phyloP scores from a whole-genome alignment of 2,329 filamentous ascomycete species.

The Colletotrichum simmondsii region DNA sequence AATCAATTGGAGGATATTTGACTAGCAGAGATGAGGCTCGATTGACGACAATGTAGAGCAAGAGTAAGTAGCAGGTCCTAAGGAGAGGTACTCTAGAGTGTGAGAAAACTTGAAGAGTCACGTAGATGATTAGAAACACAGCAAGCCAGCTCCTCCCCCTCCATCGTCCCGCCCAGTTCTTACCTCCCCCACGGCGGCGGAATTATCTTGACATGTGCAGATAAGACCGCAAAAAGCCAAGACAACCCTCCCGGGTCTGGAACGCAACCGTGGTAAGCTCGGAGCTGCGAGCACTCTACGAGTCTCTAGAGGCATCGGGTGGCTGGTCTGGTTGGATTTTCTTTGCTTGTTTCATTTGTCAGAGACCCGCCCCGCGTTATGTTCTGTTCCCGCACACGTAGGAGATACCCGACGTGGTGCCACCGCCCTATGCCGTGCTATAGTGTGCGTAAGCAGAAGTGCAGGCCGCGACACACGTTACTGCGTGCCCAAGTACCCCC shows the following conservation, averaged over 20 bases:
- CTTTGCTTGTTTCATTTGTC: background rate
- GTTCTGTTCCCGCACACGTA: slow-evolving; percentile 7
- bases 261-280: background rate
- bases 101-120: background rate
- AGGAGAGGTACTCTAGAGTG: background rate
- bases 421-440: slow-evolving; percentile 1
- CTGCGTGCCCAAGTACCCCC: background rate
- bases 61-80: no score
- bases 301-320: background rate
- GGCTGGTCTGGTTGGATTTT: background rate
- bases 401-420: slow-evolving; percentile 25
- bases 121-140: background rate
- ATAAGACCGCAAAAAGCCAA: slow-evolving; percentile 8
- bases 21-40: background rate
- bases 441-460: background rate
- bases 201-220: slow-evolving; percentile 10
- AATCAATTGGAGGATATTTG: background rate
- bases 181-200: background rate
- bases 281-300: slow-evolving; percentile 5
- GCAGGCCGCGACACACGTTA: background rate
- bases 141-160: background rate
- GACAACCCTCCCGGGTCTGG: background rate
- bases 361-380: background rate
- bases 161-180: background rate
- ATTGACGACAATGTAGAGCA: no score